These are phyloP conservation scores for Suhomyces sp. DNA, from an alignment of 805 yeast genomes.

Conservation along the genomic window DNA sequence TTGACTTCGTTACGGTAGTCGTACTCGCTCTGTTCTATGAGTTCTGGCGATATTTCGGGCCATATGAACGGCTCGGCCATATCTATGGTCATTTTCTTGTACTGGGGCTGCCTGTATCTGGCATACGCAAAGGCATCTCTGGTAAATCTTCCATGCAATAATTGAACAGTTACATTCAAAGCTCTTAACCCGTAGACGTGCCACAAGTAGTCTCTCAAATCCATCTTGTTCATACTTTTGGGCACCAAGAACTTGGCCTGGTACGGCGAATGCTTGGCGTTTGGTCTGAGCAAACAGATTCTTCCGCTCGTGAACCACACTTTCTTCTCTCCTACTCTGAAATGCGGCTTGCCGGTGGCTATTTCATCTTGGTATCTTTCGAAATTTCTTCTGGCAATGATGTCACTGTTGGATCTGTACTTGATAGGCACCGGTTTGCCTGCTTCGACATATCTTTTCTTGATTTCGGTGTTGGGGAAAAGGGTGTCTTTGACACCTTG, in stretches of 20 bases:
- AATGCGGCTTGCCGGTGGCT: conserved; percentile 69
- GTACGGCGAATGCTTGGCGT: conserved; percentile 95
- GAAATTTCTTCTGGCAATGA: conserved; percentile 36
- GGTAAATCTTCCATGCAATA: conserved; percentile 66
- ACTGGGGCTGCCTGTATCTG: conserved; percentile 74
- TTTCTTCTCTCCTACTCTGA: conserved; percentile 72
- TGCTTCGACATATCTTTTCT: conserved; percentile 29
- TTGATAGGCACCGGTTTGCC: conserved; percentile 44
- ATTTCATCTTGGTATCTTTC: conserved; percentile 48
- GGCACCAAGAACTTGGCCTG: conserved; percentile 97
- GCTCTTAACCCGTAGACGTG: conserved; percentile 89
- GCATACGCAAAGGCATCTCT: conserved; percentile 55
- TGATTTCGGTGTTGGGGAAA: conserved; percentile 37
- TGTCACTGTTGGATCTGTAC: conserved; percentile 32
- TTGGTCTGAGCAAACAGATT: conserved; percentile 77
- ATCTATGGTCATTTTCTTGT: conserved; percentile 94
- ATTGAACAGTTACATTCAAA: conserved; percentile 80
- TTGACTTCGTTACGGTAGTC: conserved; percentile 47
- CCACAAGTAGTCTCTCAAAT: conserved; percentile 89
- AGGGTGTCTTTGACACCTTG: conserved; percentile 40
- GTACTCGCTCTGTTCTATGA: conserved; percentile 30
- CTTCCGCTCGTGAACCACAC: conserved; percentile 85
- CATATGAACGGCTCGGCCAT: conserved; percentile 94
- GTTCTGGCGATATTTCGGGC: conserved; percentile 61
- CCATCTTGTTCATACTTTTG: conserved; percentile 87